Evolutionary conservation across 1,284 basidiomycete genomes (phyloP), one percentile per base, ranked within the genome.

Genomic region (Moesziomyces parantarcticus): DNA sequence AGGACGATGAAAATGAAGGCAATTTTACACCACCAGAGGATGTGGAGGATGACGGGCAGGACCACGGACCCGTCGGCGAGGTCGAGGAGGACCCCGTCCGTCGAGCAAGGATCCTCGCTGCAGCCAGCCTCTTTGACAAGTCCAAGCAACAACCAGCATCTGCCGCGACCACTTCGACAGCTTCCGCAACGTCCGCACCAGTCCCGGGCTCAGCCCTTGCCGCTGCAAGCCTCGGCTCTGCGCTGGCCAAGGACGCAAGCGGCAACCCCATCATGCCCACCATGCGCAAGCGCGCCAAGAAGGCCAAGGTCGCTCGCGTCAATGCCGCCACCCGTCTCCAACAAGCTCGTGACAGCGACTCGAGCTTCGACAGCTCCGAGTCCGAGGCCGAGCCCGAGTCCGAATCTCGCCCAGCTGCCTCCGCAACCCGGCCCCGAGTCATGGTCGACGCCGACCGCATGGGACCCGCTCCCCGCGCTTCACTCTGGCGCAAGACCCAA

Each of bases 361-460:
- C 66, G 6, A 78, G 74, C 57, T 79, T 79, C 34, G 80, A 82
- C 57, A 75, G 76, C 57, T 78, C 77, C 44, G 76, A 68, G 11
- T 72, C 71, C 39, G 73, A 69, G 22, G 21, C 20, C 45, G 72
- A 76, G 25, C 52, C 50, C 10, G 50, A 57, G 11, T 32, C 47
- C 25, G 51, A 48, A 3, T 66, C 53, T 32, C 29, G 29, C 29
- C 29, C 29, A 8, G 29, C 29, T 11, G 53, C 57, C 20, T 58
- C 51, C 4, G 34, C 49, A 29, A 53, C 54, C 25, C 23, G 32
- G 32, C 20, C 46, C 1, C 21, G 26, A n/a, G 3, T n/a, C 7
- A 10, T 20, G 14, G 43, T 20, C 9, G 20, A 59, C 13, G 44
- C 25, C 9, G 49, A 62, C 47, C 42, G 34, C 41, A 66, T 72